A percentile compares a stretch with the other conserved stretches of the same genome.
These are phyloP conservation scores for Sporormia fimetaria DNA, from an alignment of 495 filamentous ascomycete genomes.

Conservation along the genomic window DNA sequence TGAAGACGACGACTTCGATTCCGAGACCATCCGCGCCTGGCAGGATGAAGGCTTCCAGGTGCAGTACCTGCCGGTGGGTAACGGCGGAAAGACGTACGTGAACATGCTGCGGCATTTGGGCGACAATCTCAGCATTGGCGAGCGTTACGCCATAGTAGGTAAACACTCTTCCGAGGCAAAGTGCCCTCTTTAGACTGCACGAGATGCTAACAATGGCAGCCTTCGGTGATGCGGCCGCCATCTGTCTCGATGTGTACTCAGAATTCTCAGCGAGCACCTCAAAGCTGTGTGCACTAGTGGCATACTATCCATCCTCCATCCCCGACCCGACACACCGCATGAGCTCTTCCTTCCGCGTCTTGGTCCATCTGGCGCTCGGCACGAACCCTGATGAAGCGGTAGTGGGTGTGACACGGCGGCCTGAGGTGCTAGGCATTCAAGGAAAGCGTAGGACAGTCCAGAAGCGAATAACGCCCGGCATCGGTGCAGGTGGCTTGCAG, in stretches of 20 bases:
- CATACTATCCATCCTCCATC: conserved; percentile 39
- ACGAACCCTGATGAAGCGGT: conserved; percentile 17
- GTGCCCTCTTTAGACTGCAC: conserved; percentile 1
- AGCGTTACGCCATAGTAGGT: conserved; percentile 36
- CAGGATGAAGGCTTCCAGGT: conserved; percentile 56
- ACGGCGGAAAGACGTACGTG: conserved; percentile 44
- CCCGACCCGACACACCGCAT: conserved; percentile 36
- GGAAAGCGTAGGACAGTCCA: conserved; percentile 43
- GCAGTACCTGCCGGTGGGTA: conserved; percentile 46
- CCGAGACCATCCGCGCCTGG: conserved; percentile 46
- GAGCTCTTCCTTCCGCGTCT: conserved; percentile 33
- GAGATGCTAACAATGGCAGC: conserved; percentile 19
- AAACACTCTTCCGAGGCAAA: conserved; percentile 5
- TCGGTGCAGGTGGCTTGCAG: conserved; percentile 41
- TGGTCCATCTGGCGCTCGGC: conserved; percentile 37
- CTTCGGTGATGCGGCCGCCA: conserved; percentile 32
- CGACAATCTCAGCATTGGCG: conserved; percentile 28
- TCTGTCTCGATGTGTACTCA: conserved; percentile 29
- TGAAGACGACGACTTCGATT: conserved; percentile 51
- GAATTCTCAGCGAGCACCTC: conserved; percentile 28
- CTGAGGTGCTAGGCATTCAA: conserved; percentile 52
- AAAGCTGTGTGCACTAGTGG: conserved; percentile 39
- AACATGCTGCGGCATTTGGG: conserved; percentile 35
- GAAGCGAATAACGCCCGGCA: conserved; percentile 41
- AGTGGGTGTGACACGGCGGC: conserved; percentile 28